phyloP scores from a whole-genome alignment of 805 yeast species.

The Hanseniaspora pseudoguilliermondii region DNA sequence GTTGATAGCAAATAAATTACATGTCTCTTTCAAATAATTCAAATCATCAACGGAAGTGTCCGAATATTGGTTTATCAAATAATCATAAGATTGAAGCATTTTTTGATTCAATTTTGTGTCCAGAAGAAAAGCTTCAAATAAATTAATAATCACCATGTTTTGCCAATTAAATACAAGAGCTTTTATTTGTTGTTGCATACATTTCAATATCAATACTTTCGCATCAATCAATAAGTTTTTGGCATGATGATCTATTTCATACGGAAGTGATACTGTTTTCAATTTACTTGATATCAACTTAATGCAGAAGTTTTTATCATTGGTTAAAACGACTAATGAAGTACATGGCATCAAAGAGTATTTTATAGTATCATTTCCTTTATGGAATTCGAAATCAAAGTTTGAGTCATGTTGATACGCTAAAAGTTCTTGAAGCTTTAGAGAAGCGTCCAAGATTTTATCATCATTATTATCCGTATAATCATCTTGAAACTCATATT shows the following conservation, averaged over 20 bases:
- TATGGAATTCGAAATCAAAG: neutral
- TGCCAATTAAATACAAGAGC: neutral
- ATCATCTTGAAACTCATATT: neutral
- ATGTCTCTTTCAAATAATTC: neutral
- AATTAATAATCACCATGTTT: neutral
- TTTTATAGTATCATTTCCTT: neutral
- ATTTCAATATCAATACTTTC: neutral
- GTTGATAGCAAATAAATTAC: neutral
- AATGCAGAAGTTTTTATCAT: constrained; percentile 8
- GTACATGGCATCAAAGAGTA: constrained; percentile 3
- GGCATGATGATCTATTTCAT: neutral
- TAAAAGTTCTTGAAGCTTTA: constrained; percentile 1
- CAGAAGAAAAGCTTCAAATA: neutral
- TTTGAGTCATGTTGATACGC: neutral
- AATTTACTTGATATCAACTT: neutral
- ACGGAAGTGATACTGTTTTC: constrained; percentile 6
- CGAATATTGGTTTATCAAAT: neutral
- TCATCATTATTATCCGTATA: constrained; percentile 2
- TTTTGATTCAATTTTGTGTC: neutral
- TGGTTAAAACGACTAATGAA: neutral
- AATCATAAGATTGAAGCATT: neutral
- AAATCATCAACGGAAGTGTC: neutral
- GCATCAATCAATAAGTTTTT: neutral
- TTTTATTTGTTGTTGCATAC: constrained; percentile 1
- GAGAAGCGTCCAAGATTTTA: neutral